phyloP scores from a whole-genome alignment of 83 land plant genomes.

The Picea mariana region DNA sequence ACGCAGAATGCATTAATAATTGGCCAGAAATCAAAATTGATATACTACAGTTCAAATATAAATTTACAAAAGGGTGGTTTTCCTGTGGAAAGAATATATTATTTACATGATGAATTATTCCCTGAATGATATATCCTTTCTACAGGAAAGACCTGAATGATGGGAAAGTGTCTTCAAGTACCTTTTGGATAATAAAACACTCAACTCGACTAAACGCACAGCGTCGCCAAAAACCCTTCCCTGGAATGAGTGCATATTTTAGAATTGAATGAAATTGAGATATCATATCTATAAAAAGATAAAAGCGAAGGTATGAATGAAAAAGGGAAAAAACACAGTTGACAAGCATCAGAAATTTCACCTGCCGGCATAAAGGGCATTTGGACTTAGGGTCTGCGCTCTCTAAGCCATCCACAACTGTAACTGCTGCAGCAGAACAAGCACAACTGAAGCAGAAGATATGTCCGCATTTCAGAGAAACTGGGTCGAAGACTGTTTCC shows the following conservation, averaged over 20 bases:
- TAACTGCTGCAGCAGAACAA: conserved; percentile 72
- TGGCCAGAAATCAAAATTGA: background rate
- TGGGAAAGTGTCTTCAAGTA: conserved; percentile 13
- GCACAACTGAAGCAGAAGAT: conserved; percentile 78
- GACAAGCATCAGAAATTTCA: conserved; percentile 2
- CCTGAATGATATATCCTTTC: no score
- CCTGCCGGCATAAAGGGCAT: conserved; percentile 75
- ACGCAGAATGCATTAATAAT: background rate
- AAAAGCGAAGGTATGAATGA: background rate
- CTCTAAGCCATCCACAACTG: conserved; percentile 57
- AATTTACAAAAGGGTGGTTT: background rate
- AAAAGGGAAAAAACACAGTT: background rate
- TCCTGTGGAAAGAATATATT: background rate
- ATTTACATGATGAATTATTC: no score
- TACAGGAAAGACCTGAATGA: no score
- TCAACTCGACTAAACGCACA: conserved; percentile 14
- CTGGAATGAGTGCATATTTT: conserved; percentile 31
- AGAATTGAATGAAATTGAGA: no score
- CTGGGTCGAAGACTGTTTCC: conserved; percentile 78
- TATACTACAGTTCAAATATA: background rate
- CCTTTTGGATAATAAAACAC: conserved; percentile 62
- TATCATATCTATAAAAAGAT: background rate
- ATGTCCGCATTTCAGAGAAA: conserved; percentile 75
- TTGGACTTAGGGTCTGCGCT: conserved; percentile 36
- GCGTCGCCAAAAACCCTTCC: conserved; percentile 33